Evolutionary conservation across 2,329 filamentous ascomycete species (phyloP).

Genomic region (Dendryphion nanum): DNA sequence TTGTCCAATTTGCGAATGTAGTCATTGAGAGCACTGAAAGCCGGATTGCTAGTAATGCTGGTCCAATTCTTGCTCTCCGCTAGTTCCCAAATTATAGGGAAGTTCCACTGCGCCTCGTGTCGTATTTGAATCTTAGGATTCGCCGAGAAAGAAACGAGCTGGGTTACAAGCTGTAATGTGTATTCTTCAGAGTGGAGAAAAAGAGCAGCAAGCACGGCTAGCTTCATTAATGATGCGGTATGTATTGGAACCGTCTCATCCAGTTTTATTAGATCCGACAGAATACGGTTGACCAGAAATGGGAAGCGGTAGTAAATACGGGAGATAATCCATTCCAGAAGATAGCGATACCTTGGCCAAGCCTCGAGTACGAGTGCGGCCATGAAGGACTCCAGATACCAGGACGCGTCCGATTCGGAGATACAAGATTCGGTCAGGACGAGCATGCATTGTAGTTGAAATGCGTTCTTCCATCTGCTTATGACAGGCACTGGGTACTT

Average conservation of each 20-base stretch:
- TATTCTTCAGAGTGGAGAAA: constrained; percentile 40
- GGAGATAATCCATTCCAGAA: constrained; percentile 50
- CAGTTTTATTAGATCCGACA: constrained; percentile 37
- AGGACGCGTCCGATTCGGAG: constrained; percentile 19
- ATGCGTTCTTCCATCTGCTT: constrained; percentile 48
- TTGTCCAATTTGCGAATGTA: constrained; percentile 46
- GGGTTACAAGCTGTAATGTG: constrained; percentile 38
- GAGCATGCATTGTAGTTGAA: constrained; percentile 49
- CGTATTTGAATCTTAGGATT: constrained; percentile 54
- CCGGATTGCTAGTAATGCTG: constrained; percentile 38
- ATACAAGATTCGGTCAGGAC: constrained; percentile 42
- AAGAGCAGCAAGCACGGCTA: constrained; percentile 44
- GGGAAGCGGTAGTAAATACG: constrained; percentile 41
- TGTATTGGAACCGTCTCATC: constrained; percentile 49
- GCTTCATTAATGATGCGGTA: constrained; percentile 48
- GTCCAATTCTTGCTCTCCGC: constrained; percentile 37
- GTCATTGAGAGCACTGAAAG: constrained; percentile 43
- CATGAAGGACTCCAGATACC: constrained; percentile 39
- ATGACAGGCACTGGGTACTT: constrained; percentile 44
- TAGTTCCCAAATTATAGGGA: constrained; percentile 45
- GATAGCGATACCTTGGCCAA: constrained; percentile 47
- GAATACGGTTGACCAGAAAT: constrained; percentile 28
- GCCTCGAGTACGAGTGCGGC: constrained; percentile 46
- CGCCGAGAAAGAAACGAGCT: constrained; percentile 44
- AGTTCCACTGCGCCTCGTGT: constrained; percentile 53